Base-by-base conservation (phyloP, 345 rosid genomes). In the Heritiera littoralis region DNA sequence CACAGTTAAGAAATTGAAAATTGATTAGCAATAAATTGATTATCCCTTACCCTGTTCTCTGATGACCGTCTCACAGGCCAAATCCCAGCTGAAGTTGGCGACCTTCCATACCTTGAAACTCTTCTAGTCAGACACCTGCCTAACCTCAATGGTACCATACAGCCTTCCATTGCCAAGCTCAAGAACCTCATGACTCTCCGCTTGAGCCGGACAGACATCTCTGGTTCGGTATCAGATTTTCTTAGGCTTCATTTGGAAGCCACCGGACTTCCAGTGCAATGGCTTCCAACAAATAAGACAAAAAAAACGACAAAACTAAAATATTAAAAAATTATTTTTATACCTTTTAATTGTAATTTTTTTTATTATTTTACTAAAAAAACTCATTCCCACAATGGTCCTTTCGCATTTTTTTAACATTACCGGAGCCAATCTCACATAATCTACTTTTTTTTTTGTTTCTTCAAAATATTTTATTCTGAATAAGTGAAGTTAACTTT, bases 111-210 rank as follows among this genome's bases (percentile, higher is more conserved):
- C 81, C 92, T 94, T 6, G 74, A 86, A 23, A 82, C 74, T 11
- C 88, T 94, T 13, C 40, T 49, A 45, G 86, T 93, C 77, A 90
- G 83, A 80, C 80, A 93, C 66, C 85, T 92, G 54, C 43, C 90
- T n/a, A 84, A 90, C 75, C 86, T 94, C 71, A 93, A 90, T 6
- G 94, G 97, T 32, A 58, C 79, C 3, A 87, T 90, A 59, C 97
- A 79, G 63, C 80, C 92, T 17, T 28, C 92, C 77, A 88, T 94
- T 51, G 83, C 86, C 59, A 89, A 89, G 46, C 93, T 94, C 81
- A 82, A 86, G 71, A 74, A 84, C 41, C 95, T 94, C 77, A 81
- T n/a, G 2, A 74, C 0, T 28, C 92, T 91, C 12, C 74, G 92
- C 66, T 90, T 94, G 43, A 85, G 82, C 83, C 84, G 88, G 88